Conservation (phyloP, 164 flowering plant species). For the Vitis amurensis region DNA sequence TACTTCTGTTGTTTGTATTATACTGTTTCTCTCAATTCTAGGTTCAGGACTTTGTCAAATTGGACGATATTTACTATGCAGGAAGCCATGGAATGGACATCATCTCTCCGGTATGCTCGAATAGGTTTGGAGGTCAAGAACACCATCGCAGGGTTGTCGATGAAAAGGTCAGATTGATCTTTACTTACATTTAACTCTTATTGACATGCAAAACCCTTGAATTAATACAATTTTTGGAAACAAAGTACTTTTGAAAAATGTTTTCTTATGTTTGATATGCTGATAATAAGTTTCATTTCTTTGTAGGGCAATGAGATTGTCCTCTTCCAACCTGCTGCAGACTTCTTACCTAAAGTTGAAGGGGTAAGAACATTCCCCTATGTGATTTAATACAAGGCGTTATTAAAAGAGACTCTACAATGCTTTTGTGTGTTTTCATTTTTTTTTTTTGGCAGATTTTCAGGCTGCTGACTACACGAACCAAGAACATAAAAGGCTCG, state of each 20-base stretch:
- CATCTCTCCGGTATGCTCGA: conserved; percentile 25
- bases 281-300: neutral
- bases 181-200: neutral
- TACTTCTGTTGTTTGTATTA: neutral
- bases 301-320: conserved; percentile 47
- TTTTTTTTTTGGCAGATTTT: conserved; percentile 26
- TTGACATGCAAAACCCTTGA: neutral
- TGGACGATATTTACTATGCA: conserved; percentile 40
- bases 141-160: conserved; percentile 17
- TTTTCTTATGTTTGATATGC: neutral
- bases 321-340: conserved; percentile 59
- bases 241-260: too few species aligned
- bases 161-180: conserved; percentile 15
- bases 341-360: conserved; percentile 45
- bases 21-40: neutral
- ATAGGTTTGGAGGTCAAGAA: conserved; percentile 12
- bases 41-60: conserved; percentile 46
- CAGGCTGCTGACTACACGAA: conserved; percentile 24
- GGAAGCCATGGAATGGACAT: conserved; percentile 68
- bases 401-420: too few species aligned
- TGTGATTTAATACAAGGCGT: too few species aligned
- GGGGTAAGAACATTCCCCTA: conserved; percentile 31
- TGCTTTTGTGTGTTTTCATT: neutral
- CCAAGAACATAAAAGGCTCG: conserved; percentile 26
- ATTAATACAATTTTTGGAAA: too few species aligned